These are phyloP conservation scores for Aspergillus sp. DNA, from an alignment of 2,329 filamentous ascomycete genomes.

Conservation along the genomic window DNA sequence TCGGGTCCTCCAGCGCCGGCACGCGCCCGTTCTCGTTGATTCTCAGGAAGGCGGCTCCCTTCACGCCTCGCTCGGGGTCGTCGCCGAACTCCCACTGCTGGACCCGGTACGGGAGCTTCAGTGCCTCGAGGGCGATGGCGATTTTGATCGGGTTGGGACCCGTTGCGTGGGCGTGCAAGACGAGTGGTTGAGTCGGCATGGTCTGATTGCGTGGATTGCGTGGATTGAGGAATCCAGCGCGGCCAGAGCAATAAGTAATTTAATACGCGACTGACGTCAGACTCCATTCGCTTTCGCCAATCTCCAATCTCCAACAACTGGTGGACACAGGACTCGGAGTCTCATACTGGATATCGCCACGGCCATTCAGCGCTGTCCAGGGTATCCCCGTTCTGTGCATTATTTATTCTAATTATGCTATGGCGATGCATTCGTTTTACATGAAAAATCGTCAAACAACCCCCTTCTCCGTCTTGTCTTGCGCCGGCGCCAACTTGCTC, in stretches of 20 bases:
- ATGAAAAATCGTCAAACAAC: neutral
- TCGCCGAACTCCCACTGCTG: conserved; percentile 36
- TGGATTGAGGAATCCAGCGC: neutral
- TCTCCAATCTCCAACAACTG: neutral
- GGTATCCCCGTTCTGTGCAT: neutral
- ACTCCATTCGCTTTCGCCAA: neutral
- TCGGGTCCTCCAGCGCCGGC: conserved; percentile 30
- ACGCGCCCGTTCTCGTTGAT: conserved; percentile 40
- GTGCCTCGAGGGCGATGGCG: conserved; percentile 33
- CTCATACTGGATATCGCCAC: no score
- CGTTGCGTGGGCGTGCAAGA: conserved; percentile 32
- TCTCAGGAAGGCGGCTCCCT: conserved; percentile 23
- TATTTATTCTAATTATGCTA: no score
- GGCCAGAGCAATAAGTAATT: neutral
- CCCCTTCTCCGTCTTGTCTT: conserved; percentile 4
- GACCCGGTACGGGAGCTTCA: conserved; percentile 33
- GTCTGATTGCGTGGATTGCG: neutral
- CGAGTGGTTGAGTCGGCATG: conserved; percentile 19
- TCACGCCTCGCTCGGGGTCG: conserved; percentile 23
- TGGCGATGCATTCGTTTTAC: neutral
- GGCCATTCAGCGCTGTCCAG: neutral
- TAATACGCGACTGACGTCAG: neutral
- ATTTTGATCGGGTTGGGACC: conserved; percentile 39
- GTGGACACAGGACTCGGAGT: neutral
- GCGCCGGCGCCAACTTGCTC: conserved; percentile 10